phyloP scores from a whole-genome alignment of 1,284 basidiomycete species.

The Trichosporon coremiiforme region DNA sequence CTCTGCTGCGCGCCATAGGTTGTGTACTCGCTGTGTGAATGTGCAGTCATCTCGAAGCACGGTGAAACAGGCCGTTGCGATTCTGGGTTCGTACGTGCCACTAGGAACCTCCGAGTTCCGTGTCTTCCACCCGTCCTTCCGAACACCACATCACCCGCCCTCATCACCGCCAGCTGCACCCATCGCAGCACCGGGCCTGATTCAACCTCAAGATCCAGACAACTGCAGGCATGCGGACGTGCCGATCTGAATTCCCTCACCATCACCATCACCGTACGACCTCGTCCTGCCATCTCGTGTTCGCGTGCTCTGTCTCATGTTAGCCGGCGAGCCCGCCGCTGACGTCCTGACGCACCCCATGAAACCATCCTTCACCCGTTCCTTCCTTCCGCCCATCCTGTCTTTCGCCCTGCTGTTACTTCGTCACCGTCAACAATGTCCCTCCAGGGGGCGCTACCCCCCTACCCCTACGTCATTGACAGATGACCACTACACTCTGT shows the following conservation, averaged over 20 bases:
- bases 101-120: neutral
- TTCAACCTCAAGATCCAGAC: neutral
- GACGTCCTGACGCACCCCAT: slow-evolving; percentile 5
- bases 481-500: neutral
- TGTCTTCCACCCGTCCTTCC: neutral
- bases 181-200: neutral
- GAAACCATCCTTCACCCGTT: neutral
- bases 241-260: slow-evolving; percentile 9
- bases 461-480: neutral
- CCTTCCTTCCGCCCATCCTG: neutral
- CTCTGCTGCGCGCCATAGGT: neutral
- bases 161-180: neutral
- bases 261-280: neutral
- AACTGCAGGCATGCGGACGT: neutral
- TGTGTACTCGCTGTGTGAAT: neutral
- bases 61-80: neutral
- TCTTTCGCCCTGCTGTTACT: neutral
- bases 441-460: neutral
- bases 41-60: neutral
- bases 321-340: neutral
- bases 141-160: neutral
- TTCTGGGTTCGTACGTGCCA: neutral
- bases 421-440: neutral
- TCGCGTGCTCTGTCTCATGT: neutral
- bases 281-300: neutral